Conservation (phyloP, 139 green algal species). For the Pseudopediastrum boryanum region DNA sequence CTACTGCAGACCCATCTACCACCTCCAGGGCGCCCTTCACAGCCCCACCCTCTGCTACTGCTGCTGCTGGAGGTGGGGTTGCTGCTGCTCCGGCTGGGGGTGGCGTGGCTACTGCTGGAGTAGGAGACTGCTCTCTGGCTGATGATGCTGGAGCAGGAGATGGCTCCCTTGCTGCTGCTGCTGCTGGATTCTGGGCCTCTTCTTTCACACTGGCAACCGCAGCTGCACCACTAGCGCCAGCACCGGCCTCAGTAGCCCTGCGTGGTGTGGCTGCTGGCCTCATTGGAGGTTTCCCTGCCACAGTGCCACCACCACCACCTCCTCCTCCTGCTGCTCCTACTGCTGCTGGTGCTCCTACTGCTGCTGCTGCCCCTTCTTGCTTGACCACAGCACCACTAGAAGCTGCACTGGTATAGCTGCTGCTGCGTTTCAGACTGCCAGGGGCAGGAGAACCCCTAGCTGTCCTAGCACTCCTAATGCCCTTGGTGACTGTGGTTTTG, state of each 20-base stretch:
- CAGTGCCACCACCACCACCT: background rate
- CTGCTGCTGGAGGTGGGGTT: background rate
- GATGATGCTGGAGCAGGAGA: background rate
- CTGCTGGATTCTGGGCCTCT: background rate
- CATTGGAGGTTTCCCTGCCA: background rate
- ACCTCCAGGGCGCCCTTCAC: no score
- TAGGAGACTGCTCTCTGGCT: background rate
- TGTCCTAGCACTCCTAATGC: no score
- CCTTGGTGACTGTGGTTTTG: no score
- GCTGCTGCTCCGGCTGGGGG: conserved; percentile 12
- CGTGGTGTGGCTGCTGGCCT: background rate
- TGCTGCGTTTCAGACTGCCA: conserved; percentile 18
- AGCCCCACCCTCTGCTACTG: no score
- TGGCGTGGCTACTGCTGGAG: conserved; percentile 9
- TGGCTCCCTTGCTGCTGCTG: background rate
- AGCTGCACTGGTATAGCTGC: background rate
- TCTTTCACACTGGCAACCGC: background rate
- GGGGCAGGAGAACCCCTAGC: background rate
- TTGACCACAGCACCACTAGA: no score
- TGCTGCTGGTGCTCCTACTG: background rate
- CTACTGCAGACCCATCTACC: no score
- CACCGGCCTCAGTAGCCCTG: background rate
- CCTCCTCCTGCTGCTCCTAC: background rate
- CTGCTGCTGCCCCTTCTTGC: no score
- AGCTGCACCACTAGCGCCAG: no score